Evolutionary conservation across 2,329 filamentous ascomycete genomes (phyloP).

Genomic region (Paecilomyces sp.): DNA sequence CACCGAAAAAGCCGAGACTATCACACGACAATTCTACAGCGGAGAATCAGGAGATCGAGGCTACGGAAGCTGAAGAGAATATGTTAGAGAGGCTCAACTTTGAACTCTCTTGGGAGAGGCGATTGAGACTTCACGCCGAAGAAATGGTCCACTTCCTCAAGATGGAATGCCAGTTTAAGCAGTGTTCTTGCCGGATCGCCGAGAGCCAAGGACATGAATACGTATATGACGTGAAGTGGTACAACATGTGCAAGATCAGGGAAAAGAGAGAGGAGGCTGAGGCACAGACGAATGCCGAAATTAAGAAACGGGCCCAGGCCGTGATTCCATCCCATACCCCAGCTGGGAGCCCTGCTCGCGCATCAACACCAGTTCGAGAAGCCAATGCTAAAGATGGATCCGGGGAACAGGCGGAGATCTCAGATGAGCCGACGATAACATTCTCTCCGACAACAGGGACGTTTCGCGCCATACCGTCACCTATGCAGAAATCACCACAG

Average conservation of each 20-base stretch:
- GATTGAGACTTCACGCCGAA: constrained; percentile 45
- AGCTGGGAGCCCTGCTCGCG: constrained; percentile 6
- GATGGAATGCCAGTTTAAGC: constrained; percentile 43
- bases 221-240: constrained; percentile 32
- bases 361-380: constrained; percentile 7
- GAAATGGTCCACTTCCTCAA: constrained; percentile 48
- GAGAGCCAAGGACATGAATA: constrained; percentile 34
- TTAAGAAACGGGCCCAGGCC: constrained; percentile 1
- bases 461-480: constrained; percentile 33
- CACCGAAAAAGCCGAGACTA: constrained; percentile 25
- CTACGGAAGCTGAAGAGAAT: constrained; percentile 29
- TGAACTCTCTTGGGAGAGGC: constrained; percentile 45
- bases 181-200: constrained; percentile 41
- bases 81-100: constrained; percentile 40
- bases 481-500: constrained; percentile 20
- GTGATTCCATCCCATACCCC: constrained; percentile 4
- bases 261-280: constrained; percentile 4
- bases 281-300: constrained; percentile 1
- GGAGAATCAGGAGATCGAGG: constrained; percentile 17
- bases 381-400: constrained; percentile 1
- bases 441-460: constrained; percentile 40
- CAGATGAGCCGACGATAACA: constrained; percentile 30
- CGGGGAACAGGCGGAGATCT: constrained; percentile 9
- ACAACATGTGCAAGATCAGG: constrained; percentile 5
- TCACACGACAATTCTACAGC: constrained; percentile 21